Percentiles rank a stretch among this genome's conserved stretches.
Evolutionary conservation across 257 asterid species (phyloP).

Genomic region (Datura wrightii): DNA sequence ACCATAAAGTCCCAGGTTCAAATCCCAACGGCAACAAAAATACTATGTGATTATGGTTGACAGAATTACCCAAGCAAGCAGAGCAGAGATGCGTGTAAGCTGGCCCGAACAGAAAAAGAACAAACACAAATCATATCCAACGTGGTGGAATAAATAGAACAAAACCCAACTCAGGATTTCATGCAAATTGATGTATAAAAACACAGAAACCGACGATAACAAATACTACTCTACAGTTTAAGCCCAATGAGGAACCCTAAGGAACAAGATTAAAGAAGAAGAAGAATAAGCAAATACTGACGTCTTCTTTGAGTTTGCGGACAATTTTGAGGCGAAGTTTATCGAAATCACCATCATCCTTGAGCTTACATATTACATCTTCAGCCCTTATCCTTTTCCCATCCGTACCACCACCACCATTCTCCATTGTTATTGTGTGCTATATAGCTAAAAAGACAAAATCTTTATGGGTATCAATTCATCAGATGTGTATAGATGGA

Average conservation of each 20-base stretch:
- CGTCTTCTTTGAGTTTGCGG: constrained; percentile 79
- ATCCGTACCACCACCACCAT: background rate
- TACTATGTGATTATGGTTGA: too few relatives aligned
- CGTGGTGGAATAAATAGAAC: background rate
- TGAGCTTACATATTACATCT: constrained; percentile 73
- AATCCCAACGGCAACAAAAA: too few relatives aligned
- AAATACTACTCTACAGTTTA: background rate
- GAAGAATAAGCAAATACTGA: constrained; percentile 38
- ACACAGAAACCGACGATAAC: background rate
- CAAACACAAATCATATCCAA: background rate
- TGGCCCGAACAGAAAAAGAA: too few relatives aligned
- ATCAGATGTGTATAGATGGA: background rate
- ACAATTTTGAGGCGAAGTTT: constrained; percentile 76
- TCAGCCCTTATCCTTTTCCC: constrained; percentile 44
- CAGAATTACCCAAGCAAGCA: too few relatives aligned
- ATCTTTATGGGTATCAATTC: background rate
- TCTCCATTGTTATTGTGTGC: background rate
- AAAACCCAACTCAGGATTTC: background rate
- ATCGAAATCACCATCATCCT: constrained; percentile 93
- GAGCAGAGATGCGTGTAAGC: too few relatives aligned
- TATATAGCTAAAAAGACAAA: background rate
- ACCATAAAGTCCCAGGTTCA: too few relatives aligned
- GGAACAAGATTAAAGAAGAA: background rate
- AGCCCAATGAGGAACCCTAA: background rate
- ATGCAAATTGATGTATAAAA: background rate